Evolutionary conservation across 1,139 yeast species (phyloP), one percentile per base, ranked within the genome.

Genomic region (Saccharomyces hybrid): DNA sequence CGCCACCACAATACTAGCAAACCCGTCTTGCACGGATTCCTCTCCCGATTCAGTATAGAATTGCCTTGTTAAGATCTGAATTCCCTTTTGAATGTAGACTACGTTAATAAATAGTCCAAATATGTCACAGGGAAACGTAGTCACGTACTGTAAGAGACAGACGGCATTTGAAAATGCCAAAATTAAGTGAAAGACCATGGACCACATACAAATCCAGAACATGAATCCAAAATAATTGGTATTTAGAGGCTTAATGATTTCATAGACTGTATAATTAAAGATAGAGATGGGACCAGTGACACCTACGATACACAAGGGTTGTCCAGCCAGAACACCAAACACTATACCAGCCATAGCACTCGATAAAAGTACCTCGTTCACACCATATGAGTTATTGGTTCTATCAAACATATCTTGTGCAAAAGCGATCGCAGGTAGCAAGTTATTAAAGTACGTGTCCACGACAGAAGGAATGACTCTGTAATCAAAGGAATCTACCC

Each of bases 371-470:
- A 91, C 87, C 67, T 93, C 99, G 67, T 93, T 93, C 2, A 93
- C 87, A 1, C 99, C 99, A 65, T 88, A 93, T 27, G 91, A 78
- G 62, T 87, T 83, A 56, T 86, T 73, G 0, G 99, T 93, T 57
- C 88, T 82, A 71, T 91, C 90, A 69, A 89, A 90, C 97, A 91
- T 86, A 69, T 93, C 99, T 67, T 90, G 97, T 0, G 98, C 96
- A 76, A 93, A 93, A 0, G 98, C 97, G 49, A 93, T 79, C 0
- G 98, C 98, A 0, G 99, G 99, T 31, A 93, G 74, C 48, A 93
- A 70, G 67, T 93, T 93, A 52, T 96, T 89, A 75, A 93, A 88
- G 71, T 87, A 91, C 48, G 91, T 86, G 68, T 80, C 90, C 2
- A 87, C 72, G 0, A 90, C 84, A 0, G 96, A 78, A 0, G 99